A percentile compares a stretch with the other conserved stretches of the same genome.
phyloP scores from a whole-genome alignment of 805 yeast species.

The Yarrowia divulgata region DNA sequence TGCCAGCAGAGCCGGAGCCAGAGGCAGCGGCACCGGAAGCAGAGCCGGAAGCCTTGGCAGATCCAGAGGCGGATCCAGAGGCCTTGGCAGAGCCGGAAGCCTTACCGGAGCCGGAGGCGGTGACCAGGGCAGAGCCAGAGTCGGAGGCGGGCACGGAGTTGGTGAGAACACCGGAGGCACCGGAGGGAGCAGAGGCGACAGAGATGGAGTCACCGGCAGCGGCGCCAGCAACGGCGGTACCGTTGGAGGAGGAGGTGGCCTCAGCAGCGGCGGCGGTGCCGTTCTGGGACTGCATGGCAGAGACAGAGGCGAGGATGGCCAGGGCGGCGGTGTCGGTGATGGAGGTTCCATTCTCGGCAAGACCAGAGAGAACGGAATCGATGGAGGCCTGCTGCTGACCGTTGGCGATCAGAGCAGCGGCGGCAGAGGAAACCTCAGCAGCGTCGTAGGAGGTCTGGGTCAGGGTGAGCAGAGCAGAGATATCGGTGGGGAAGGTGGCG shows the following conservation, averaged over 20 bases:
- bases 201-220: conserved; percentile 25
- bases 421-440: conserved; percentile 31
- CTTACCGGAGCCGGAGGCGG: conserved; percentile 21
- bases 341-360: conserved; percentile 31
- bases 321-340: conserved; percentile 30
- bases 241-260: conserved; percentile 17
- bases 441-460: conserved; percentile 27
- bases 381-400: conserved; percentile 32
- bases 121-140: conserved; percentile 29
- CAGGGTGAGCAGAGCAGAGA: conserved; percentile 29
- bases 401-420: conserved; percentile 20
- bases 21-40: conserved; percentile 24
- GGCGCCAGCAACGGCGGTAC: conserved; percentile 1
- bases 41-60: conserved; percentile 8
- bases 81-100: conserved; percentile 15
- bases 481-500: conserved; percentile 28
- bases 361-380: conserved; percentile 4
- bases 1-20: conserved; percentile 11
- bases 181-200: conserved; percentile 33
- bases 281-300: conserved; percentile 24
- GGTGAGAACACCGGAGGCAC: conserved; percentile 31
- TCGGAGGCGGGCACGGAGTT: conserved; percentile 38
- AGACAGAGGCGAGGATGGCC: conserved; percentile 20
- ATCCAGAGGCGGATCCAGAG: conserved; percentile 24
- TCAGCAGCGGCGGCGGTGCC: conserved; percentile 12